These are phyloP conservation scores for Beauveria pseudobassiana DNA, from an alignment of 2,329 filamentous ascomycete species.

Conservation along the genomic window DNA sequence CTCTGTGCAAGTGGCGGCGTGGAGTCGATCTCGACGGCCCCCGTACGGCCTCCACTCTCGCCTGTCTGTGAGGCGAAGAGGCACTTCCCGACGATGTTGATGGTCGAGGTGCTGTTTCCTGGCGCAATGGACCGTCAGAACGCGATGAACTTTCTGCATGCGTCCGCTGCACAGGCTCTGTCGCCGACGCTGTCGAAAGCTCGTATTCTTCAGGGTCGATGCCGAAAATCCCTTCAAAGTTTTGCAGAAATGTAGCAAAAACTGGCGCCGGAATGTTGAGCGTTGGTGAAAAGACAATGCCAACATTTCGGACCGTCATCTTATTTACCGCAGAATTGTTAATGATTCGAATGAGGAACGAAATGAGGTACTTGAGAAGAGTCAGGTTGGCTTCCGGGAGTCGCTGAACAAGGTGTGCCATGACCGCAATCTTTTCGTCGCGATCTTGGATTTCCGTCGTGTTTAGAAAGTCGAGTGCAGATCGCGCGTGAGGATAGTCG, in stretches of 20 bases:
- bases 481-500: slow-evolving; percentile 84
- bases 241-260: slow-evolving; percentile 87
- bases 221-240: slow-evolving; percentile 81
- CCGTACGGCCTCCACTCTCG: slow-evolving; percentile 22
- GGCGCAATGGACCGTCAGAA: slow-evolving; percentile 23
- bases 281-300: slow-evolving; percentile 95
- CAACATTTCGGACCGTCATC: slow-evolving; percentile 96
- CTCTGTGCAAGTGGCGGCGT: slow-evolving; percentile 41
- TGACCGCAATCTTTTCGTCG: slow-evolving; percentile 65
- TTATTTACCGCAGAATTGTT: slow-evolving; percentile 88
- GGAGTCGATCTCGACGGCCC: slow-evolving; percentile 30
- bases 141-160: slow-evolving; percentile 23
- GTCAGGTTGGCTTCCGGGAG: slow-evolving; percentile 75
- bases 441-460: slow-evolving; percentile 73
- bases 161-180: slow-evolving; percentile 29
- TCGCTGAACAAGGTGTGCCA: slow-evolving; percentile 71
- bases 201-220: slow-evolving; percentile 58
- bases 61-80: slow-evolving; percentile 41
- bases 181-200: slow-evolving; percentile 36
- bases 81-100: slow-evolving; percentile 42
- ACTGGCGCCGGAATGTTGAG: slow-evolving; percentile 93
- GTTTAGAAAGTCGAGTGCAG: slow-evolving; percentile 81
- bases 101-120: slow-evolving; percentile 36
- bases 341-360: slow-evolving; percentile 86
- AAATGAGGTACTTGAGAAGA: slow-evolving; percentile 74